Base-by-base conservation (phyloP, 768 basidiomycete species). In the Pulveroboletus sp. region DNA sequence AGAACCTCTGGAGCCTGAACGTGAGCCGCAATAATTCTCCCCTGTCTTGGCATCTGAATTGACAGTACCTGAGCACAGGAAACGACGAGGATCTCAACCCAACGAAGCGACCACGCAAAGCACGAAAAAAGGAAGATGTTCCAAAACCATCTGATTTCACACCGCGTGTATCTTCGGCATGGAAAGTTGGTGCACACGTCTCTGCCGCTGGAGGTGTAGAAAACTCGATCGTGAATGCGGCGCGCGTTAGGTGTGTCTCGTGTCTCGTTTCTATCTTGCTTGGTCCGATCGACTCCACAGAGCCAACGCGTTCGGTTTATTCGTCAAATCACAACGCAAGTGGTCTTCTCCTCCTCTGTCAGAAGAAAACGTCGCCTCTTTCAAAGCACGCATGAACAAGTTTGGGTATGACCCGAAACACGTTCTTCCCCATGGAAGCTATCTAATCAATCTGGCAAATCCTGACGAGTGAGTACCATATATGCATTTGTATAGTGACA, bases 131-230 rank as follows among this genome's bases (percentile, higher is more conserved):
- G 47, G 57, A 40, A 20, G 34, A 48, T 3, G 37, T 53, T 19
- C 56, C 54, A 3, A 54, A 50, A 12, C 61, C 60, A 11, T 64
- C 57, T 9, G 69, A 68, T 46, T 71, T 67, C 41, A 31, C 59
- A 9, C 21, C 60, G 6, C 65, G 73, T 6, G 52, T 58, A 1
- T 43, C 55, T 0, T 76, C 71, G 37, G 57, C 61, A 1, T 87
- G 84, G 84, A 85, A 86, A 61, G 72, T 93, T 12, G 91, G 91
- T 2, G 89, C 90, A 5, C 91, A 94, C 59, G 86, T 92, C 20
- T 90, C 89, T 13, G 77, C 86, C 9, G 80, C 83, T 1, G 90
- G 89, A 3, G 91, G 91, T 1, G 80, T 91, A 0, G 86, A 89
- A 61, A 86, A 88, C 47, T 68, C 87, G 0, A 66, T 90, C 16